These are phyloP conservation scores for Fusarium coffeatum DNA, from an alignment of 2,329 filamentous ascomycete species.

Conservation along the genomic window DNA sequence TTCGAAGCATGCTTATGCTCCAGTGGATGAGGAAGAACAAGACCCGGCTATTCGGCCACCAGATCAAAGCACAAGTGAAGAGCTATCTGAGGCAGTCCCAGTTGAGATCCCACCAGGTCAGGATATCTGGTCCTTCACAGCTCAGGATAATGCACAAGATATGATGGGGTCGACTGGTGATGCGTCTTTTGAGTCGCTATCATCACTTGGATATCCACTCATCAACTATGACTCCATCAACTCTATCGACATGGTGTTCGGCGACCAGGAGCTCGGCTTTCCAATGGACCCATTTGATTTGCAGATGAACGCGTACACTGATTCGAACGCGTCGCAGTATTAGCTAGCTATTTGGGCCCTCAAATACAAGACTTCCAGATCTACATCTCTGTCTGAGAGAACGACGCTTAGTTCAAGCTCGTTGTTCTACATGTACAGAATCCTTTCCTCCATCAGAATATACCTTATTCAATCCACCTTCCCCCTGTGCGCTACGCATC, in stretches of 20 bases:
- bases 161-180: not conserved
- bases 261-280: slow-evolving; percentile 10
- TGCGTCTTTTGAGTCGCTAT: not conserved
- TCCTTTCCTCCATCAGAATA: not conserved
- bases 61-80: not conserved
- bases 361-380: not conserved
- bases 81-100: rapidly evolving
- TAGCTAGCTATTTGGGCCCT: not conserved
- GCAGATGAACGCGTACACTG: slow-evolving; percentile 33
- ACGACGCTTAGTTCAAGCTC: rapidly evolving
- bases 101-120: not conserved
- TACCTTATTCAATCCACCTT: not conserved
- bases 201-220: not conserved
- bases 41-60: slow-evolving; percentile 14
- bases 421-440: not conserved
- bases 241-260: slow-evolving; percentile 5
- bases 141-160: not conserved
- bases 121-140: slow-evolving; percentile 20
- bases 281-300: slow-evolving; percentile 36
- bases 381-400: rapidly evolving
- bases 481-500: slow-evolving; percentile 9
- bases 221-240: slow-evolving; percentile 22
- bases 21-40: slow-evolving; percentile 27
- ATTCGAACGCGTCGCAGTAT: slow-evolving; percentile 6
- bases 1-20: slow-evolving; percentile 35